Base-by-base conservation (phyloP, 73 alveolate genomes). In the Effrenium voratum region DNA sequence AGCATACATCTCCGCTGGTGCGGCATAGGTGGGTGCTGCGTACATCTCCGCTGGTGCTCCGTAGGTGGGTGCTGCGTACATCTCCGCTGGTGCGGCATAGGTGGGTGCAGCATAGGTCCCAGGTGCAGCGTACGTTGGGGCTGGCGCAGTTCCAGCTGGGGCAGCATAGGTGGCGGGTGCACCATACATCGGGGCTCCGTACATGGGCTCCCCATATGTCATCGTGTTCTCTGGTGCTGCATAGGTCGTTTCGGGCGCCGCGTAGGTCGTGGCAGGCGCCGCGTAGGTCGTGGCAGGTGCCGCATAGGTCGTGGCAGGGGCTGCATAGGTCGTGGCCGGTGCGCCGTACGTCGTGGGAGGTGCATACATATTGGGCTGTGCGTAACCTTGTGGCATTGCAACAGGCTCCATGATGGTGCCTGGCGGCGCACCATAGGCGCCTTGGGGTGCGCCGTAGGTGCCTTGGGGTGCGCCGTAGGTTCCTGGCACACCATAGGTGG, bases 381-480 rank as follows among this genome's bases (percentile, higher is more conserved):
- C n/a, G 73, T 72, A 45, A 44, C 91, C 73, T 13, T 49, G 68
- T 44, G 91, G 91, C 73, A 81, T 72, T 3, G 91, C 91, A 19
- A 81, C 32, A 15, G 91, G 91, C 91, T 81, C 91, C 91, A 81
- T 81, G 49, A 81, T 81, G 49, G 91, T 81, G 2, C 91, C 91
- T n/a, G n/a, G n/a, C n/a, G n/a, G n/a, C 30, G 91, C 10, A 32
- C 68, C 68, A 32, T 47, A 81, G 38, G 49, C 34, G 1, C 73
- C 47, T 49, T 72, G 73, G 12, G 91, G 91, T n/a, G n/a, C n/a
- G n/a, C n/a, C n/a, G n/a, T n/a, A n/a, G n/a, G n/a, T n/a, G n/a
- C n/a, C n/a, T n/a, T n/a, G n/a, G n/a, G n/a, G n/a, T n/a, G n/a
- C n/a, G n/a, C n/a, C n/a, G n/a, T n/a, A n/a, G n/a, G n/a, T n/a